Evolutionary conservation across 2,329 filamentous ascomycete genomes (phyloP).

Genomic region (Rutstroemia sp.): DNA sequence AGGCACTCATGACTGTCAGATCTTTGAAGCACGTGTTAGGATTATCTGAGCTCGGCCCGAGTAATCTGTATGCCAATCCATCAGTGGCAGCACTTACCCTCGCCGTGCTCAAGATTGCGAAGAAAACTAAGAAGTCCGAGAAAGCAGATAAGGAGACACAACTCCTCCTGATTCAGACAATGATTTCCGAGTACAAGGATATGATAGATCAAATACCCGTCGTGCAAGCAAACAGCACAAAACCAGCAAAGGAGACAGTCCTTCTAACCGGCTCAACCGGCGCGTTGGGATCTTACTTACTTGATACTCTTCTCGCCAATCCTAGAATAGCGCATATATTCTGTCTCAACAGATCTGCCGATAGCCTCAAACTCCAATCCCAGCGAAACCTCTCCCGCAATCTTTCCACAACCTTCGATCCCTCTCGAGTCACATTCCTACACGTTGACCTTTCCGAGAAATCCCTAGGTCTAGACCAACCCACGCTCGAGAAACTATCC

Average conservation of each 20-base stretch:
- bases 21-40: not conserved
- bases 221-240: not conserved
- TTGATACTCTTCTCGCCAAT: not conserved
- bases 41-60: not conserved
- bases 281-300: not conserved
- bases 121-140: not conserved
- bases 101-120: not conserved
- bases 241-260: not conserved
- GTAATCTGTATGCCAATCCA: not conserved
- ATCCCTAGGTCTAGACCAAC: constrained; percentile 38
- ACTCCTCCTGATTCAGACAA: not conserved
- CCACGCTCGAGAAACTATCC: not conserved
- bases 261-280: not conserved
- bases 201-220: not conserved
- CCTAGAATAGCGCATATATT: not conserved
- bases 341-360: not conserved
- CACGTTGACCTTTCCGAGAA: constrained; percentile 40
- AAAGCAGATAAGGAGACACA: no score
- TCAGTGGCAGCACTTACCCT: not conserved
- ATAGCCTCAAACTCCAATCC: not conserved
- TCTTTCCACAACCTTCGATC: no score
- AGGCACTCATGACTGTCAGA: not conserved
- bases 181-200: not conserved
- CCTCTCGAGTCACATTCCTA: constrained; percentile 37
- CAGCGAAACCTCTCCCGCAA: not conserved